These are phyloP conservation scores for Solanum bulbocastanum DNA, from an alignment of 257 asterid genomes.

Conservation along the genomic window DNA sequence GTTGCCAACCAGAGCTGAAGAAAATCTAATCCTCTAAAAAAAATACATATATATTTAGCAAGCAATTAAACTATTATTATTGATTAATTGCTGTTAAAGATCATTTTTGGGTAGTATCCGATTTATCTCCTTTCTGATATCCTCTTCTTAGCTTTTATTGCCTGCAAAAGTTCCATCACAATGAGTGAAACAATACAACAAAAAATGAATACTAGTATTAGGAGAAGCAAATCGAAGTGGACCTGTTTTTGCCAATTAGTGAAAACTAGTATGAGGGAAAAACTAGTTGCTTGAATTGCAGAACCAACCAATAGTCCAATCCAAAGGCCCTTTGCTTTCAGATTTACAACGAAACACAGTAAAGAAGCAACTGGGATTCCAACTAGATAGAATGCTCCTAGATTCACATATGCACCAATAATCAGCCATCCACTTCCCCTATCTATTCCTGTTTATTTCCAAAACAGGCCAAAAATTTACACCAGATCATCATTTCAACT, in stretches of 20 bases:
- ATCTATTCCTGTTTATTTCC: conserved; percentile 40
- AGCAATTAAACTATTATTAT: no score
- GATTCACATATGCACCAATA: conserved; percentile 42
- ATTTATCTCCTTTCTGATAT: background rate
- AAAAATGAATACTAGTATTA: no score
- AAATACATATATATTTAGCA: no score
- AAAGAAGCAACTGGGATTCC: conserved; percentile 38
- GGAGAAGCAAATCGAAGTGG: background rate
- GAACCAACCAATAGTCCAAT: conserved; percentile 37
- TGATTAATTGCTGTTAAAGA: no score
- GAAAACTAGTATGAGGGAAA: conserved; percentile 17
- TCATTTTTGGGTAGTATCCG: background rate
- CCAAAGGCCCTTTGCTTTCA: conserved; percentile 46
- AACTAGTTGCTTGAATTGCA: conserved; percentile 12
- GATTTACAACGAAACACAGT: conserved; percentile 18
- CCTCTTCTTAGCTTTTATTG: conserved; percentile 12
- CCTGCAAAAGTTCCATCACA: conserved; percentile 5
- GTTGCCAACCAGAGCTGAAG: no score
- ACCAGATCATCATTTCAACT: background rate
- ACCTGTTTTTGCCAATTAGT: conserved; percentile 39
- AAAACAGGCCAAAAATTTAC: background rate
- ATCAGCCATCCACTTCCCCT: conserved; percentile 60
- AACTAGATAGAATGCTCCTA: conserved; percentile 33
- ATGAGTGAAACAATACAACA: no score
- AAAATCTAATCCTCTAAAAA: no score